Evolutionary conservation across 768 basidiomycete species (phyloP), one percentile per base, ranked within the genome.

Genomic region (Hemileccinum rubropunctum): DNA sequence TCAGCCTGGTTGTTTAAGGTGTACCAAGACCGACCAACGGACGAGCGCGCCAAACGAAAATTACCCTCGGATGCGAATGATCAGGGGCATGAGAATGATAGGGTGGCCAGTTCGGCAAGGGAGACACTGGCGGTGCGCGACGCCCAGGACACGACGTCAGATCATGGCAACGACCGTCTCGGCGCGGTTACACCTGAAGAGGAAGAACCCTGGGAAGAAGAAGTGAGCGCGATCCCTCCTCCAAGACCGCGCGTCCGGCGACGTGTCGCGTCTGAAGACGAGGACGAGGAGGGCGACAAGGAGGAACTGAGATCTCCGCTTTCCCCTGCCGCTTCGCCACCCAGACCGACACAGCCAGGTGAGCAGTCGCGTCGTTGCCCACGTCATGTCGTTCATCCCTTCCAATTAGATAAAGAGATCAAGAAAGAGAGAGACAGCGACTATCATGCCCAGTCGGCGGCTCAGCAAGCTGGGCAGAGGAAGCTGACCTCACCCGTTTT

Each of bases 261-360:
- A 21, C 60, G 48, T 6, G 17, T 57, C 9, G 39, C 17, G n/a
- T 51, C 52, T 15, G 47, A 56, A 20, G 36, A 47, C n/a, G 59
- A 59, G 8, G 42, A 42, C 11, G 47, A 45, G 27, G 8, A 30
- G 28, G 8, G 28, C 9, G 28, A 43, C 40, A 20, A 52, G 2
- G 58, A 48, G n/a, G 54, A 45, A 15, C 43, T 47, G 6, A 39
- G 12, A 11, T 21, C 50, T 3, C 48, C 48, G 36, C 10, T 3
- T 26, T 26, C 38, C 6, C 45, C 30, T 2, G 11, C 6, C 4
- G 43, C 48, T 34, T 48, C 61, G 18, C 48, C 58, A 7, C 42
- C 48, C 5, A 47, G 42, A 37, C 21, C 15, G 30, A 23, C 35
- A 2, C 52, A 28, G 28, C 15, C 48, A 42, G 33, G 58, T 55